Evolutionary conservation across 1,139 yeast genomes (phyloP).

Genomic region (Yamadazyma jaroonii): DNA sequence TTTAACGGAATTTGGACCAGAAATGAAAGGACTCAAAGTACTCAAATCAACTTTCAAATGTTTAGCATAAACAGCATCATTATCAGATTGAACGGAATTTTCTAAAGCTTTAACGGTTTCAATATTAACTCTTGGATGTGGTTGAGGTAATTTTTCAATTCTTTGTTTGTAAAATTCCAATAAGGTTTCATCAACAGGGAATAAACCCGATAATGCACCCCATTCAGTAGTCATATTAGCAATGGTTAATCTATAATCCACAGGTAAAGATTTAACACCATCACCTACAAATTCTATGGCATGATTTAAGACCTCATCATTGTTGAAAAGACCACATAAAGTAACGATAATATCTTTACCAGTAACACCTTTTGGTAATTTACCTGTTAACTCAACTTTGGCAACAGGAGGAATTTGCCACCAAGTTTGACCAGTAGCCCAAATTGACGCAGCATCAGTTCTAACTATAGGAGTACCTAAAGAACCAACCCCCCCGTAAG

Average conservation of each 20-base stretch:
- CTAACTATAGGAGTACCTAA: conserved; percentile 97
- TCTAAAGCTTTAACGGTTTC: conserved; percentile 52
- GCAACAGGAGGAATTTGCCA: conserved; percentile 99
- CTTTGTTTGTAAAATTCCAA: conserved; percentile 76
- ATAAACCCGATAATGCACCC: conserved; percentile 97
- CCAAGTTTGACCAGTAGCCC: conserved; percentile 99
- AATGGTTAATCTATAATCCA: conserved; percentile 91
- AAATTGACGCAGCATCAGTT: conserved; percentile 97
- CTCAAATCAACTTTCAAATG: conserved; percentile 76
- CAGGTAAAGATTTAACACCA: conserved; percentile 67
- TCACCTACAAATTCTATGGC: conserved; percentile 96
- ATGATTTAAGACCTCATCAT: conserved; percentile 94
- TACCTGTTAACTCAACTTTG: conserved; percentile 79
- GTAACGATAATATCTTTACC: conserved; percentile 98
- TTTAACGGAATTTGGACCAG: conserved; percentile 98
- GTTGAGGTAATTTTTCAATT: conserved; percentile 61
- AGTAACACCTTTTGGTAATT: conserved; percentile 80
- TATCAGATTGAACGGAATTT: conserved; percentile 55
- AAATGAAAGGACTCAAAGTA: conserved; percentile 85
- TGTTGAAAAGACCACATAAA: conserved; percentile 89
- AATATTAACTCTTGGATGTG: conserved; percentile 81
- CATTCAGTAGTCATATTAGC: conserved; percentile 99
- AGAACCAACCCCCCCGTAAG: conserved; percentile 95
- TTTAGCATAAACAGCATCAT: conserved; percentile 83
- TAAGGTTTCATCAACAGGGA: conserved; percentile 84